phyloP scores from a whole-genome alignment of 2,329 filamentous ascomycete species.

The Scedosporium aurantiacum region DNA sequence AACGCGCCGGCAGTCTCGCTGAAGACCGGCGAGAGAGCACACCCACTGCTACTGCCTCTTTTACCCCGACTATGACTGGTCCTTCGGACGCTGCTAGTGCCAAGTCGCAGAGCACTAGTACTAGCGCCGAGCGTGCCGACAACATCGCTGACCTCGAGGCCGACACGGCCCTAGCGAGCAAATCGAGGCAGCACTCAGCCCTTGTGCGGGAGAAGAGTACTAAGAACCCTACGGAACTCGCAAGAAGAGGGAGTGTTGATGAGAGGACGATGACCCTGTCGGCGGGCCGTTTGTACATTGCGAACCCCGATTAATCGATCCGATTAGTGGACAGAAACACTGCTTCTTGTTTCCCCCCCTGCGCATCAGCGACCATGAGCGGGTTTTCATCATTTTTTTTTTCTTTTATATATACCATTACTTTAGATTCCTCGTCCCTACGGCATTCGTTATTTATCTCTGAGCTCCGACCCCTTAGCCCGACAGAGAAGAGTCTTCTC shows the following conservation, averaged over 20 bases:
- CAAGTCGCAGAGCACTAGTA: slow-evolving; percentile 38
- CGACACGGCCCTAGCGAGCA: slow-evolving; percentile 42
- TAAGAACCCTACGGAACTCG: slow-evolving; percentile 60
- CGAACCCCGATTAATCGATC: slow-evolving; percentile 61
- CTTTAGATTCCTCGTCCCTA: too few species aligned
- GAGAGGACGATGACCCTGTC: slow-evolving; percentile 69
- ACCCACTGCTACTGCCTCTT: slow-evolving; percentile 13
- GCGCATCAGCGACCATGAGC: too few species aligned
- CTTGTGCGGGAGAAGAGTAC: slow-evolving; percentile 54
- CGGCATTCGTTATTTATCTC: too few species aligned
- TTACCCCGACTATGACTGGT: neutral
- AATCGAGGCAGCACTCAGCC: slow-evolving; percentile 45
- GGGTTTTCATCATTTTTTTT: too few species aligned
- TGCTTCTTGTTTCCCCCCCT: too few species aligned
- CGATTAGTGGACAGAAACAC: too few species aligned
- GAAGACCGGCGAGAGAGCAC: slow-evolving; percentile 26
- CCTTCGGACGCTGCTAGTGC: slow-evolving; percentile 31
- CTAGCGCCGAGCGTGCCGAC: slow-evolving; percentile 51
- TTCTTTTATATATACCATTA: too few species aligned
- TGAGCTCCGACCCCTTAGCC: too few species aligned
- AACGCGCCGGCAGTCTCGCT: slow-evolving; percentile 41
- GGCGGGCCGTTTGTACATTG: slow-evolving; percentile 66
- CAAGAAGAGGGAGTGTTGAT: slow-evolving; percentile 70
- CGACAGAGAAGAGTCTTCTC: neutral
- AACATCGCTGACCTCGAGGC: slow-evolving; percentile 43